Conservation (phyloP, 129 eudicot genomes). For the Flaveria brownii region DNA sequence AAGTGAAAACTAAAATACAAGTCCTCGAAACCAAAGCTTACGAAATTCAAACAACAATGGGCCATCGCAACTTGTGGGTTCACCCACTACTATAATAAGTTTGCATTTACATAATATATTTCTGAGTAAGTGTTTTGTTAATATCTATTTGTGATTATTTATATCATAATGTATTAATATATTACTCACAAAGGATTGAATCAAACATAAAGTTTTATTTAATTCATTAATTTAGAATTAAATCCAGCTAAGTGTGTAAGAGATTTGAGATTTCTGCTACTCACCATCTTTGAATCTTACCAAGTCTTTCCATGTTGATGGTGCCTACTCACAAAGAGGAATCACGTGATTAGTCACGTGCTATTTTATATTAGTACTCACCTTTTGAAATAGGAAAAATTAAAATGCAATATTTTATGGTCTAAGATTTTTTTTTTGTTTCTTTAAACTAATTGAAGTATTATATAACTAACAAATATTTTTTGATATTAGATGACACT, state of each 20-base stretch:
- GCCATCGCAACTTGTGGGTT: too few species aligned
- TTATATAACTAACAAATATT: neutral
- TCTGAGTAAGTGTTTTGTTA: too few species aligned
- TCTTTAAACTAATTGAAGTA: neutral
- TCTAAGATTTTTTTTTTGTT: too few species aligned
- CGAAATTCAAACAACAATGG: too few species aligned
- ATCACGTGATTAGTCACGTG: conserved; percentile 44
- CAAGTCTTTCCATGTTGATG: conserved; percentile 21
- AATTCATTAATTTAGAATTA: neutral
- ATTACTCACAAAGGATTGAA: conserved; percentile 4
- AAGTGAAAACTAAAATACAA: too few species aligned
- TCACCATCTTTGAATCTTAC: conserved; percentile 35
- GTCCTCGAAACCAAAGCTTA: too few species aligned
- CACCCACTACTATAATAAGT: too few species aligned
- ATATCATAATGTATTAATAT: neutral
- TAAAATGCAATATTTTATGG: neutral
- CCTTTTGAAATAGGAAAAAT: neutral
- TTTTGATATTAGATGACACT: too few species aligned
- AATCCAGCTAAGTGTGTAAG: conserved; percentile 43
- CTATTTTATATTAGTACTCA: neutral
- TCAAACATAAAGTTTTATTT: neutral
- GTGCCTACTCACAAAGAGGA: conserved; percentile 24
- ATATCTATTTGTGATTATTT: neutral
- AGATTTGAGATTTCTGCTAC: conserved; percentile 43
- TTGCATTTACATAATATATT: too few species aligned